These are phyloP conservation scores for Mortierella hygrophila DNA, from an alignment of 192 early-diverging fungal species.

Conservation along the genomic window DNA sequence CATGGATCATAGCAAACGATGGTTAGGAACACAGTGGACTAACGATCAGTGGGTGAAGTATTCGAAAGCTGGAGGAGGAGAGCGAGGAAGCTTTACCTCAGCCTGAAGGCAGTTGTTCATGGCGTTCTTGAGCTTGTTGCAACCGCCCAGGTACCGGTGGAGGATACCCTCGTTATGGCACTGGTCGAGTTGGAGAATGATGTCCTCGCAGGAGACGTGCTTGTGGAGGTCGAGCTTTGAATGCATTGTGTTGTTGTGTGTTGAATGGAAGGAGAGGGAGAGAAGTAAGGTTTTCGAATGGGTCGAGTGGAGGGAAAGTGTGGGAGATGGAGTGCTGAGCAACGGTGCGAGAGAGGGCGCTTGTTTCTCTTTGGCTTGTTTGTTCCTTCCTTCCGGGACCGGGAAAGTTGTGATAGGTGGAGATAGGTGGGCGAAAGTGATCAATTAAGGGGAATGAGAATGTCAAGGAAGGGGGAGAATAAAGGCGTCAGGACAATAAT, in stretches of 20 bases:
- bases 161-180: conserved; percentile 65
- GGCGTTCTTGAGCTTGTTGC: conserved; percentile 62
- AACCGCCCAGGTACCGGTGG: conserved; percentile 64
- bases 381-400: conserved; percentile 2
- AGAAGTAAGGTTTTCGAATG: background rate
- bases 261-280: background rate
- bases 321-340: background rate
- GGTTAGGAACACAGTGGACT: background rate
- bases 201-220: conserved; percentile 60
- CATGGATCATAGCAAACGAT: background rate
- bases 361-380: background rate
- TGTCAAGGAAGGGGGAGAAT: background rate
- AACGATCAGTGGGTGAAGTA: background rate
- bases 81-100: conserved; percentile 56
- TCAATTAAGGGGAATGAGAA: too few relatives aligned
- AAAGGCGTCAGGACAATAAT: background rate
- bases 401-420: background rate
- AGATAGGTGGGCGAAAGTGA: conserved; percentile 7
- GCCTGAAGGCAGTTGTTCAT: conserved; percentile 66
- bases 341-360: background rate
- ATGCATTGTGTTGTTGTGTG: conserved; percentile 31
- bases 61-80: background rate
- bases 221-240: conserved; percentile 56
- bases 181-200: conserved; percentile 66
- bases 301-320: background rate